phyloP scores from a whole-genome alignment of 2,329 filamentous ascomycete genomes.

The Coniochaeta sp. region DNA sequence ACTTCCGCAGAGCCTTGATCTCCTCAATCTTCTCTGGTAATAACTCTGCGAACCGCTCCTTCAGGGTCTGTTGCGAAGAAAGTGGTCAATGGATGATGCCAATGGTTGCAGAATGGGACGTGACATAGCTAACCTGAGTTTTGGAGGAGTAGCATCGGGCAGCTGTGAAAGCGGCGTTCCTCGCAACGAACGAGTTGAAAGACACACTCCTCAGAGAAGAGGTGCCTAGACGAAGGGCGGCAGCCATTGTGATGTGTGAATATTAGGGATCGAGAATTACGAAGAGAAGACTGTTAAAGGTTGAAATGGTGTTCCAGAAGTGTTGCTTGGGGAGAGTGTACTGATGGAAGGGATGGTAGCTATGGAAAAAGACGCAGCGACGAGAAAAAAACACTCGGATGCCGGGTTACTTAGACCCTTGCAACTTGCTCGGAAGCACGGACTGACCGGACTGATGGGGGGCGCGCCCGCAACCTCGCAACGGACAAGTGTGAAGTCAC shows the following conservation, averaged over 20 bases:
- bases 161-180: constrained; percentile 69
- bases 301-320: constrained; percentile 1
- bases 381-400: constrained; percentile 3
- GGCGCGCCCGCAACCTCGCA: not conserved
- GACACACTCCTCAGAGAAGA: constrained; percentile 75
- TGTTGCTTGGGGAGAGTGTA: constrained; percentile 5
- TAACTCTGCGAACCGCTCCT: constrained; percentile 96
- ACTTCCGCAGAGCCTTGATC: constrained; percentile 98
- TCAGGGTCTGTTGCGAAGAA: constrained; percentile 62
- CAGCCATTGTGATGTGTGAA: constrained; percentile 59
- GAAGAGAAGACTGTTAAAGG: constrained; percentile 4
- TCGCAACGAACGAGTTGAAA: constrained; percentile 59
- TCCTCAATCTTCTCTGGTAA: constrained; percentile 96
- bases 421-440: not conserved
- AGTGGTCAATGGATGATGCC: constrained; percentile 15
- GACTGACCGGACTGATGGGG: not conserved
- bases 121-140: constrained; percentile 58
- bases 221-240: constrained; percentile 67
- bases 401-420: not conserved
- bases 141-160: constrained; percentile 90
- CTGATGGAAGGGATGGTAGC: constrained; percentile 4
- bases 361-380: constrained; percentile 26
- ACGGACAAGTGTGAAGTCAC: not conserved
- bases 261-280: constrained; percentile 20
- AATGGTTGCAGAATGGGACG: not conserved